phyloP scores from a whole-genome alignment of 2,329 filamentous ascomycete species.

The Apiospora marii region DNA sequence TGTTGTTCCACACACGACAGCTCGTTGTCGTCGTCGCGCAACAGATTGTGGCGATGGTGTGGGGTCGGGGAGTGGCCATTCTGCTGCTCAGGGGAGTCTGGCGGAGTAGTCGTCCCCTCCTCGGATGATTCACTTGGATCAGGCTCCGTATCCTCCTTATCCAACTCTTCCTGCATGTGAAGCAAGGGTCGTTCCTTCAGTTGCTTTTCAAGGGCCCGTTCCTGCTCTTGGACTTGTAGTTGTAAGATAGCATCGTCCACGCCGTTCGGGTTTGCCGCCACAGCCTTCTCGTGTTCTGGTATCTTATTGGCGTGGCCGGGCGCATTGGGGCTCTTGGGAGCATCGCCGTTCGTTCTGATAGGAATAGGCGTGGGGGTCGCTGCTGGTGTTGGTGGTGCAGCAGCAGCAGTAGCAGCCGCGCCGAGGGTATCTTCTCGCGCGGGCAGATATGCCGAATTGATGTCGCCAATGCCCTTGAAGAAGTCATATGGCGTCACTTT shows the following conservation, averaged over 20 bases:
- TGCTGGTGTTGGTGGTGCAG: background rate
- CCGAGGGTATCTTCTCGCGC: constrained; percentile 61
- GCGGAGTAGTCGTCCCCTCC: constrained; percentile 4
- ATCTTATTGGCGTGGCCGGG: constrained; percentile 24
- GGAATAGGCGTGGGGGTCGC: constrained; percentile 33
- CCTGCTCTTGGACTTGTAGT: constrained; percentile 83
- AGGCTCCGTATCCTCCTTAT: constrained; percentile 79
- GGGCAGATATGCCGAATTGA: constrained; percentile 96
- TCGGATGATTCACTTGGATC: constrained; percentile 34
- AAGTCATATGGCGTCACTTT: constrained; percentile 97
- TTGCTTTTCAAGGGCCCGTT: constrained; percentile 87
- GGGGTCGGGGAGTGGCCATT: constrained; percentile 42
- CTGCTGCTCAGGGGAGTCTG: constrained; percentile 17
- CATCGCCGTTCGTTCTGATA: constrained; percentile 32
- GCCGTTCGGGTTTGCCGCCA: constrained; percentile 24
- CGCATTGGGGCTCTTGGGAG: constrained; percentile 25
- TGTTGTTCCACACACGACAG: constrained; percentile 79
- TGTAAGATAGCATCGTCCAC: constrained; percentile 61
- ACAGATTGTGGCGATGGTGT: constrained; percentile 71
- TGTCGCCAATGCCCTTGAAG: constrained; percentile 97
- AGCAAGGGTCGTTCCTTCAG: constrained; percentile 86
- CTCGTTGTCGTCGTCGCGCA: constrained; percentile 89
- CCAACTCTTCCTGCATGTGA: constrained; percentile 91
- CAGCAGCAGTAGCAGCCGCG: constrained; percentile 31
- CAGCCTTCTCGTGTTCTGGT: constrained; percentile 32